These are phyloP conservation scores for Cystobasidium pallidum DNA, from an alignment of 1,284 basidiomycete species.

Conservation along the genomic window DNA sequence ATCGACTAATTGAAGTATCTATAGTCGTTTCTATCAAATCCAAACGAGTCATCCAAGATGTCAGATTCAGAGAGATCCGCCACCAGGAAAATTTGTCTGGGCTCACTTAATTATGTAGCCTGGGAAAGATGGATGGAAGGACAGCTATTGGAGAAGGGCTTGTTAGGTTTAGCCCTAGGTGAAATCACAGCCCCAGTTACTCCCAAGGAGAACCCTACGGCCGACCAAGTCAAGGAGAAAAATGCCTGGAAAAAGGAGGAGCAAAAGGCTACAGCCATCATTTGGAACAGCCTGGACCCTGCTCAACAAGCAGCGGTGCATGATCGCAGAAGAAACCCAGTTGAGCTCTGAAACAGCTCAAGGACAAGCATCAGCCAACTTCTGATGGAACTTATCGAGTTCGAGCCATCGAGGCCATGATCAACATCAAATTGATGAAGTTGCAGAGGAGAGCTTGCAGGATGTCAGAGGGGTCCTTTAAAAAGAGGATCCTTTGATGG, in stretches of 20 bases:
- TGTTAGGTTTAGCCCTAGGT: not conserved
- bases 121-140: not conserved
- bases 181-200: not conserved
- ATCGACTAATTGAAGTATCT: too few species aligned
- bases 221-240: not conserved
- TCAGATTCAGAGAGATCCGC: not conserved
- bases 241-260: not conserved
- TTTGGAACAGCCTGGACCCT: not conserved
- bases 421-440: not conserved
- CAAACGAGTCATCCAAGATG: not conserved
- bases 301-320: not conserved
- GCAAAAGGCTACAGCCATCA: not conserved
- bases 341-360: not conserved
- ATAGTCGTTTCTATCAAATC: too few species aligned
- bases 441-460: not conserved
- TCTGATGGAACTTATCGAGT: not conserved
- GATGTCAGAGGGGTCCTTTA: too few species aligned
- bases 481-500: too few species aligned
- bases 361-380: not conserved
- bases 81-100: not conserved
- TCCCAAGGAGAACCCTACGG: not conserved
- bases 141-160: not conserved
- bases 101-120: not conserved
- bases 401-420: not conserved
- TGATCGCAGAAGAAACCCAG: not conserved